phyloP scores from a whole-genome alignment of 768 basidiomycete species.

The Psilocybe tampanensis region DNA sequence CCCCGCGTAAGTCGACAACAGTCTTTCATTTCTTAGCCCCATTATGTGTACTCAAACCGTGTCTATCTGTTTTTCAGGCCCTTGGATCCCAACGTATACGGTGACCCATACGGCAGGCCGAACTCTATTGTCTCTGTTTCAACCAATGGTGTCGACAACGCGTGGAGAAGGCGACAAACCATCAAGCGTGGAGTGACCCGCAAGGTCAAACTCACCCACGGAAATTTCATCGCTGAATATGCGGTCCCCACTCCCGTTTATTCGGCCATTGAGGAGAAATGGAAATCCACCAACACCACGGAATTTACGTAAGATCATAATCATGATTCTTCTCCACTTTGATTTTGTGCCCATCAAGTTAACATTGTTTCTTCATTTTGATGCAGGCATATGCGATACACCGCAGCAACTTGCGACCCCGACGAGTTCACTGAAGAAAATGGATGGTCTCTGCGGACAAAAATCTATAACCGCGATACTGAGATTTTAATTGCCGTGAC shows the following conservation, averaged over 20 bases:
- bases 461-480: constrained; percentile 86
- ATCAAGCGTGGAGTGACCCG: constrained; percentile 93
- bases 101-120: constrained; percentile 67
- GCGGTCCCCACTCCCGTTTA: constrained; percentile 82
- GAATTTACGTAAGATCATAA: constrained; percentile 88
- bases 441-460: constrained; percentile 85
- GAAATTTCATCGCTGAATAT: constrained; percentile 92
- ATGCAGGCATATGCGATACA: constrained; percentile 87
- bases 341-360: neutral
- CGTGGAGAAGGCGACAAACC: constrained; percentile 80
- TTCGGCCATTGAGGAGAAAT: constrained; percentile 83
- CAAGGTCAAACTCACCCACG: constrained; percentile 90
- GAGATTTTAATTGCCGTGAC: constrained; percentile 95
- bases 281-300: constrained; percentile 68
- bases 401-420: constrained; percentile 88
- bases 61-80: constrained; percentile 29
- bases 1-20: constrained; percentile 52
- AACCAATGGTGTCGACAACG: constrained; percentile 59
- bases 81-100: constrained; percentile 61
- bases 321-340: neutral
- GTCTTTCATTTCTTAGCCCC: neutral
- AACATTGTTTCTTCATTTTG: neutral
- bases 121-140: constrained; percentile 53
- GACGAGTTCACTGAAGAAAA: constrained; percentile 81
- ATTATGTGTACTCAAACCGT: no score